Conservation (phyloP, 148 eudicot species). For the Rhododendron williamsianum region DNA sequence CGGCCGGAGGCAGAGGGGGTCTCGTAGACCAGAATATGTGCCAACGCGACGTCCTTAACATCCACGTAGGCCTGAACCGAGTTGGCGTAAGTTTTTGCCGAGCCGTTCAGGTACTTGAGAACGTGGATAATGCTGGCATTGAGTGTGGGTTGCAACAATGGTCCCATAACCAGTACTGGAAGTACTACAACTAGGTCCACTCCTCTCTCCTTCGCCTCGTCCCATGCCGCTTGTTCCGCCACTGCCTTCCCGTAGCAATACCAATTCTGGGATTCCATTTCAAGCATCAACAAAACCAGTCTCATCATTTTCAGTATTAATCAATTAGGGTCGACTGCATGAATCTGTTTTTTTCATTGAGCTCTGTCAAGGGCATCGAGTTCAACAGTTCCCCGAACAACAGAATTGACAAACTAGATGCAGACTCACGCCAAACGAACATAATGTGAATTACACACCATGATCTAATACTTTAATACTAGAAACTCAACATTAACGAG, state of each 20-base stretch:
- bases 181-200: conserved; percentile 75
- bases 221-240: conserved; percentile 86
- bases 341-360: too few species aligned
- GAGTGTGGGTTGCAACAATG: conserved; percentile 67
- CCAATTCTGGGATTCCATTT: conserved; percentile 56
- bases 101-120: conserved; percentile 79
- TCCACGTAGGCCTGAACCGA: conserved; percentile 81
- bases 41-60: conserved; percentile 78
- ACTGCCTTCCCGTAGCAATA: conserved; percentile 91
- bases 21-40: conserved; percentile 76
- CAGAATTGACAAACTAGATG: background rate
- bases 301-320: background rate
- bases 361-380: too few species aligned
- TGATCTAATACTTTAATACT: too few species aligned
- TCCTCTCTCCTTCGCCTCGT: conserved; percentile 61
- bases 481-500: too few species aligned
- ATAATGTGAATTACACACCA: too few species aligned
- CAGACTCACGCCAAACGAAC: too few species aligned
- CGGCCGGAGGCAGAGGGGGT: conserved; percentile 65
- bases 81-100: conserved; percentile 76
- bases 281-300: background rate
- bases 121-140: conserved; percentile 78
- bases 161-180: conserved; percentile 88
- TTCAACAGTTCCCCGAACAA: background rate
- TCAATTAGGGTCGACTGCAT: too few species aligned